Conservation (phyloP, 2,329 filamentous ascomycete species). For the Colletotrichum scovillei region DNA sequence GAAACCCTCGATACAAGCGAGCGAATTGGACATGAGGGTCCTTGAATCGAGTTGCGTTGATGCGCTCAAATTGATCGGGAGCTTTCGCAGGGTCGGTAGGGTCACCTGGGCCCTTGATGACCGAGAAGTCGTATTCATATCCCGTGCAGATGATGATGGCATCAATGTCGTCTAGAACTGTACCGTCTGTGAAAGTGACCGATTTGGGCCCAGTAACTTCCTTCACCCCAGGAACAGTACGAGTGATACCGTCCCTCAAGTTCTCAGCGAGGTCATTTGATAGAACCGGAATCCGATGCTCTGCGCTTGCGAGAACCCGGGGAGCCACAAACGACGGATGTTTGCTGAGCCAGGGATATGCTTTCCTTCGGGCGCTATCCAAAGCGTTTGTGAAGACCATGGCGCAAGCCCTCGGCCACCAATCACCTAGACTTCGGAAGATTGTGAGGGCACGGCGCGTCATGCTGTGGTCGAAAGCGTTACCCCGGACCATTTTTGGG, state of each 20-base stretch:
- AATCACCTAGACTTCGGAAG: constrained; percentile 13
- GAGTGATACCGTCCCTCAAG: constrained; percentile 42
- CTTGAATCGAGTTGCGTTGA: constrained; percentile 39
- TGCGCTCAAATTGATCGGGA: constrained; percentile 40
- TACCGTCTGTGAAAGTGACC: constrained; percentile 43
- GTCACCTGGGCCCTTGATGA: constrained; percentile 42
- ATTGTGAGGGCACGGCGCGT: not conserved
- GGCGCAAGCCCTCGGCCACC: not conserved
- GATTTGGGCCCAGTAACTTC: constrained; percentile 44
- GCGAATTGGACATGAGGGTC: constrained; percentile 40
- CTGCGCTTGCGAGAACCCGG: constrained; percentile 11
- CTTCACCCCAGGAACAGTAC: constrained; percentile 42
- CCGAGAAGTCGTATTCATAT: constrained; percentile 44
- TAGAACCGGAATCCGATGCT: constrained; percentile 43
- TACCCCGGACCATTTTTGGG: constrained; percentile 15
- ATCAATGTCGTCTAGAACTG: constrained; percentile 46
- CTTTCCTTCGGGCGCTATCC: constrained; percentile 5
- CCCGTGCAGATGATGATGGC: constrained; percentile 47
- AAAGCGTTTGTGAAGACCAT: constrained; percentile 3
- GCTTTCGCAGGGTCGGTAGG: constrained; percentile 42
- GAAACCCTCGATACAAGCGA: constrained; percentile 44
- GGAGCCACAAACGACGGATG: constrained; percentile 22
- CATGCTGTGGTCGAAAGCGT: constrained; percentile 29
- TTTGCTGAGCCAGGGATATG: constrained; percentile 25
- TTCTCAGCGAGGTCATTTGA: constrained; percentile 44